Percentiles rank a stretch among this genome's conserved stretches.
phyloP scores from a whole-genome alignment of 768 basidiomycete genomes.

The Mycena belliarum region DNA sequence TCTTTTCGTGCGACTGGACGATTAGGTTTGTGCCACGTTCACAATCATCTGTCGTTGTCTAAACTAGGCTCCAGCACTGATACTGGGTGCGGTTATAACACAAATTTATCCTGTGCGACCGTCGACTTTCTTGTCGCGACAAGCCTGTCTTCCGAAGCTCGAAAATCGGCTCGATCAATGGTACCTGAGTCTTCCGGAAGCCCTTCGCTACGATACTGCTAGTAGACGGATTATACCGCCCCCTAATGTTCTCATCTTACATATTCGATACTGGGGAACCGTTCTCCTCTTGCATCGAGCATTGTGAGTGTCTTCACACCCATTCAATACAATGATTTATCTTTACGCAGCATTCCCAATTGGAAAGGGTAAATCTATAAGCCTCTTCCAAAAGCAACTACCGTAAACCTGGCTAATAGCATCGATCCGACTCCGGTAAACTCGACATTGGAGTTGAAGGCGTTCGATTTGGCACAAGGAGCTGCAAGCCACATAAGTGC shows the following conservation, averaged over 20 bases:
- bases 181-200: constrained; percentile 68
- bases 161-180: constrained; percentile 73
- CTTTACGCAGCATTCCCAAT: constrained; percentile 60
- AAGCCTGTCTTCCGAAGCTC: constrained; percentile 51
- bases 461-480: constrained; percentile 73
- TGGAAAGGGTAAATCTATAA: constrained; percentile 56
- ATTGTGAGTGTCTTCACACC: constrained; percentile 80
- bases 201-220: constrained; percentile 58
- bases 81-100: constrained; percentile 66
- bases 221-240: constrained; percentile 56
- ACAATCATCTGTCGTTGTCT: neutral
- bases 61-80: constrained; percentile 46
- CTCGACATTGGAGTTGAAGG: constrained; percentile 56
- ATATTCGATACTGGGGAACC: constrained; percentile 76
- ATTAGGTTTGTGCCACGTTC: constrained; percentile 49
- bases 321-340: too few species aligned
- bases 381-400: neutral
- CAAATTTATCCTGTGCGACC: constrained; percentile 70
- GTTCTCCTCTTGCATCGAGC: constrained; percentile 76
- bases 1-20: constrained; percentile 44
- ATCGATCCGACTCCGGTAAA: constrained; percentile 46
- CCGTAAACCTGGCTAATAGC: constrained; percentile 29
- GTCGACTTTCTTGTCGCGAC: constrained; percentile 45
- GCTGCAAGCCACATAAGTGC: constrained; percentile 73
- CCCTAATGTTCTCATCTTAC: constrained; percentile 67